Evolutionary conservation across 331 rosid genomes (phyloP).

Genomic region (Stylosanthes scabra): DNA sequence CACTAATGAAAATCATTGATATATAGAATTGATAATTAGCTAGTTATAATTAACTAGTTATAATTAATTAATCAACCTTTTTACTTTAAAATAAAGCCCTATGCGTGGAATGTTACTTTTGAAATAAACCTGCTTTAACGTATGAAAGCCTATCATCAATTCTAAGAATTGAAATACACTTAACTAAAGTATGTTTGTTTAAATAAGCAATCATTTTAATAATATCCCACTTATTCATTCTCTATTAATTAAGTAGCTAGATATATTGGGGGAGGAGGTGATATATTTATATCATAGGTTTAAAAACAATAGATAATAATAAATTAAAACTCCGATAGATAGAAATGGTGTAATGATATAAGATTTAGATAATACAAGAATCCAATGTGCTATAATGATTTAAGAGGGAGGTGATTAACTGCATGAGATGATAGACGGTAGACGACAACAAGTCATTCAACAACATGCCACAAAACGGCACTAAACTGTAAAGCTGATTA

Average conservation of each 20-base stretch:
- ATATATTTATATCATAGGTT: not conserved
- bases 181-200: too few species aligned
- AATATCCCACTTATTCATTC: not conserved
- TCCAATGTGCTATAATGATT: not conserved
- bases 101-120: not conserved
- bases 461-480: slow-evolving; percentile 1
- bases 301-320: slow-evolving; percentile 6
- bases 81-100: not conserved
- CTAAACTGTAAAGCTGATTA: not conserved
- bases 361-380: not conserved
- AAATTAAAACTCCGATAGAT: not conserved
- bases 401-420: not conserved
- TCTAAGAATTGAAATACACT: not conserved
- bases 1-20: not conserved
- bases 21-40: slow-evolving; percentile 10
- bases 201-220: too few species aligned
- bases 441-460: not conserved
- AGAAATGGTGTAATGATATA: too few species aligned
- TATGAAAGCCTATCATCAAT: not conserved
- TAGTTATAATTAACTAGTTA: too few species aligned
- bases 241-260: not conserved
- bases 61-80: not conserved
- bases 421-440: not conserved
- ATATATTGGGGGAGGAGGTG: not conserved
- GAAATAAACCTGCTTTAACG: not conserved